phyloP scores from a whole-genome alignment of 2,329 filamentous ascomycete species.

The Penicillium sp. region DNA sequence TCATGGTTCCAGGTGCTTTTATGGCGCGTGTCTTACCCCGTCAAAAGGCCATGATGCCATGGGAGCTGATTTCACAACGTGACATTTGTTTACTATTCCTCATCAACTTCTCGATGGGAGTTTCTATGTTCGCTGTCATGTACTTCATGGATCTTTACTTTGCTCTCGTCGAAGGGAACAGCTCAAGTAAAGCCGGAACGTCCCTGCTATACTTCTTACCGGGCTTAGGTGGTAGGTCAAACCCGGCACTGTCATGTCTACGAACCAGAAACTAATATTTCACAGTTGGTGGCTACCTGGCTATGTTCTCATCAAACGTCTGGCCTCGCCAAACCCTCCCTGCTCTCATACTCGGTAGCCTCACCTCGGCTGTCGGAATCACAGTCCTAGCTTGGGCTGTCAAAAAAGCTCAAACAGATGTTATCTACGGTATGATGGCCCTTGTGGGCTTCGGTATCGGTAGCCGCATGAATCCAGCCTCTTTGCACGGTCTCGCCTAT shows the following conservation, averaged over 20 bases:
- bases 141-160: constrained; percentile 72
- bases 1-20: constrained; percentile 52
- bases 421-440: constrained; percentile 67
- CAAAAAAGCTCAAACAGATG: constrained; percentile 46
- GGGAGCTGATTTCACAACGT: constrained; percentile 55
- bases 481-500: constrained; percentile 63
- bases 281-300: constrained; percentile 55
- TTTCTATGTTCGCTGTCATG: constrained; percentile 54
- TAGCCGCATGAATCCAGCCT: constrained; percentile 64
- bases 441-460: constrained; percentile 64
- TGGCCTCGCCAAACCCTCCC: constrained; percentile 63
- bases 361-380: constrained; percentile 60
- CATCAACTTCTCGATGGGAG: constrained; percentile 3
- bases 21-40: constrained; percentile 52
- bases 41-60: constrained; percentile 65
- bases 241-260: not conserved
- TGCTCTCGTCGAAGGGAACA: constrained; percentile 58
- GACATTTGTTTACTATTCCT: constrained; percentile 48
- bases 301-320: constrained; percentile 60
- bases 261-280: not conserved
- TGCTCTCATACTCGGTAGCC: constrained; percentile 57
- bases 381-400: constrained; percentile 60
- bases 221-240: constrained; percentile 56
- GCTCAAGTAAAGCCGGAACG: constrained; percentile 52
- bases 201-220: constrained; percentile 66